phyloP scores from a whole-genome alignment of 306 rosid genomes.

The Cicer pinnatifidum region DNA sequence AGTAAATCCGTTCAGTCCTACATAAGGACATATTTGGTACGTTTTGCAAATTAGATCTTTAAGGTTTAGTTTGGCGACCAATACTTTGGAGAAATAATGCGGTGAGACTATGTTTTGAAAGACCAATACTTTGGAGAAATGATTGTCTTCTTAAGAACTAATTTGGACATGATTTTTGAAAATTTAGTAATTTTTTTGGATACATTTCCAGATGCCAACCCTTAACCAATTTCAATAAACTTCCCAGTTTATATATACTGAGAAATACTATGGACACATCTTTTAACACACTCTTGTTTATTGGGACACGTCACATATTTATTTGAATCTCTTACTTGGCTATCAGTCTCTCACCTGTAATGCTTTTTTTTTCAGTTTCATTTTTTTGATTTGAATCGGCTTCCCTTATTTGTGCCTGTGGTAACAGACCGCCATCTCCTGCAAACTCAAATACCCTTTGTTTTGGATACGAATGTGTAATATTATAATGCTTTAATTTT shows the following conservation, averaged over 20 bases:
- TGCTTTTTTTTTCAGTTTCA: too few species aligned
- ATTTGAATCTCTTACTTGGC: too few species aligned
- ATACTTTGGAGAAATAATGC: not conserved
- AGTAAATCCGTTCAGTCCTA: not conserved
- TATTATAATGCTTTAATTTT: too few species aligned
- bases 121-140: constrained; percentile 5
- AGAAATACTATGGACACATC: too few species aligned
- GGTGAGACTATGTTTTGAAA: not conserved
- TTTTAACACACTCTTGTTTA: too few species aligned
- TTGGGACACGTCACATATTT: too few species aligned
- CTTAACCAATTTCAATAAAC: not conserved
- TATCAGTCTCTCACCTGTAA: too few species aligned
- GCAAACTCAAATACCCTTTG: too few species aligned
- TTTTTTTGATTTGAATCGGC: too few species aligned
- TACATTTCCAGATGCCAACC: constrained; percentile 4
- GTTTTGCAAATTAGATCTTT: not conserved
- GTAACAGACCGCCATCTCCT: too few species aligned
- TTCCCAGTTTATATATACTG: not conserved
- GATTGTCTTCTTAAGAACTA: constrained; percentile 4
- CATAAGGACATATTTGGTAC: constrained; percentile 12
- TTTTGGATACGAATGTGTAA: too few species aligned
- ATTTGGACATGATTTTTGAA: not conserved
- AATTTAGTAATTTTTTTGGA: not conserved
- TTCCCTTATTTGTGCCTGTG: too few species aligned
- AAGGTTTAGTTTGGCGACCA: not conserved